phyloP scores from a whole-genome alignment of 805 yeast species.

The Huiozyma sinensis region DNA sequence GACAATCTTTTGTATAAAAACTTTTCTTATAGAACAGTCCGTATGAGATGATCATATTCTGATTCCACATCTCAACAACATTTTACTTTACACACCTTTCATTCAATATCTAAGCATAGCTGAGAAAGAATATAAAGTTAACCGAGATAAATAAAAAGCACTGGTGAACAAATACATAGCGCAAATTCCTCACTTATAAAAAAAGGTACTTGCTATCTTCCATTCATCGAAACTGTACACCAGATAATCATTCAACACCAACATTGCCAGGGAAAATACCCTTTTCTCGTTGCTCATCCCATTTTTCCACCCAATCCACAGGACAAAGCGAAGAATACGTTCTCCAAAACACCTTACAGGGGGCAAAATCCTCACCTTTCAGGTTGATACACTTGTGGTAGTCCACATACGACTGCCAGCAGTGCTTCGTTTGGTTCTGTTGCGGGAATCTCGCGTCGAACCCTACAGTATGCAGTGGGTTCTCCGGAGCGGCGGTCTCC shows the following conservation, averaged over 20 bases:
- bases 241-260: not conserved
- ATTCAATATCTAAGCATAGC: too few relatives aligned
- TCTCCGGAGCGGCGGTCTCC: constrained; percentile 22
- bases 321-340: constrained; percentile 85
- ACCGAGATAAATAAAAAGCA: too few relatives aligned
- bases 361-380: constrained; percentile 97
- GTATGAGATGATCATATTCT: too few relatives aligned
- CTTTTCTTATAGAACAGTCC: too few relatives aligned
- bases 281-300: constrained; percentile 76
- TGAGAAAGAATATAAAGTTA: too few relatives aligned
- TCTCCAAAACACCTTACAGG: constrained; percentile 89
- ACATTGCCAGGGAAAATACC: constrained; percentile 47
- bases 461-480: constrained; percentile 52
- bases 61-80: too few relatives aligned
- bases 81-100: too few relatives aligned
- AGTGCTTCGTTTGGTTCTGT: constrained; percentile 96
- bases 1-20: too few relatives aligned
- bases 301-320: constrained; percentile 70
- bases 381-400: constrained; percentile 94
- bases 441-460: constrained; percentile 94
- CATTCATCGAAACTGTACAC: not conserved
- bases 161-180: too few relatives aligned
- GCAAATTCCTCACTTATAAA: not conserved
- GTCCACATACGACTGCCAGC: constrained; percentile 96
- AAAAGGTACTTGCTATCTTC: not conserved